A percentile compares a stretch with the other conserved stretches of the same genome.
Evolutionary conservation across 495 filamentous ascomycete genomes (phyloP).

Genomic region (Xylaria nigripes): DNA sequence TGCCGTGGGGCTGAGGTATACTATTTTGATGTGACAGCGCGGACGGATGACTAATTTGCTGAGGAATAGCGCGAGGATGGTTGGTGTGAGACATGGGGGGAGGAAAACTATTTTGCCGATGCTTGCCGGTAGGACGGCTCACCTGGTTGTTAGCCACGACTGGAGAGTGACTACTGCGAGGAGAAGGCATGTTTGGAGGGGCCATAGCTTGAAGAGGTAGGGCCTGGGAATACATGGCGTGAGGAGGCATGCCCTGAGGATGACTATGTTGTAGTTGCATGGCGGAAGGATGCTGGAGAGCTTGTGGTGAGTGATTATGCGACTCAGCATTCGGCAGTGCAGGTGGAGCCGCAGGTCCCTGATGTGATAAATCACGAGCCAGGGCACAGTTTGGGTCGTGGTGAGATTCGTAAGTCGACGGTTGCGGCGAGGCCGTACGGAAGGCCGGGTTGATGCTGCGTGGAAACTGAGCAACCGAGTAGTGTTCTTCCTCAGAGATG

Average conservation of each 20-base stretch:
- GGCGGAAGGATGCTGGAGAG: not conserved
- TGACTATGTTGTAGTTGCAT: not conserved
- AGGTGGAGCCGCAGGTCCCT: slow-evolving; percentile 30
- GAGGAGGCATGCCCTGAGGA: not conserved
- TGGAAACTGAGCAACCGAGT: slow-evolving; percentile 91
- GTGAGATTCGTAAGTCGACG: slow-evolving; percentile 79
- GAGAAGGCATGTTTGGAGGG: not conserved
- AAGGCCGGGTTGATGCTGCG: slow-evolving; percentile 91
- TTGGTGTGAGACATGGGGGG: not conserved
- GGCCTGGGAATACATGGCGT: not conserved
- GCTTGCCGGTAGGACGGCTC: not conserved
- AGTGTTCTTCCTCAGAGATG: slow-evolving; percentile 72
- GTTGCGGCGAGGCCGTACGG: slow-evolving; percentile 75
- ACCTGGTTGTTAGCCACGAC: not conserved
- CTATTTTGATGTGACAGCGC: not conserved
- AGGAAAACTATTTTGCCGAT: not conserved
- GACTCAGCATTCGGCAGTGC: not conserved
- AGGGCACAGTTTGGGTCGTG: slow-evolving; percentile 70
- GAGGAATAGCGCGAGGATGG: not conserved
- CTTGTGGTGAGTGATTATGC: not conserved
- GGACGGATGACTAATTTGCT: not conserved
- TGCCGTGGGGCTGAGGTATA: not conserved
- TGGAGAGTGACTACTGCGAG: not conserved
- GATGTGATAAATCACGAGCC: slow-evolving; percentile 54
- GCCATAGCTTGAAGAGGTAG: not conserved